Percentiles rank a stretch among this genome's conserved stretches.
These are phyloP conservation scores for Tetrahymena borealis DNA, from an alignment of 73 alveolate species.

Conservation along the genomic window DNA sequence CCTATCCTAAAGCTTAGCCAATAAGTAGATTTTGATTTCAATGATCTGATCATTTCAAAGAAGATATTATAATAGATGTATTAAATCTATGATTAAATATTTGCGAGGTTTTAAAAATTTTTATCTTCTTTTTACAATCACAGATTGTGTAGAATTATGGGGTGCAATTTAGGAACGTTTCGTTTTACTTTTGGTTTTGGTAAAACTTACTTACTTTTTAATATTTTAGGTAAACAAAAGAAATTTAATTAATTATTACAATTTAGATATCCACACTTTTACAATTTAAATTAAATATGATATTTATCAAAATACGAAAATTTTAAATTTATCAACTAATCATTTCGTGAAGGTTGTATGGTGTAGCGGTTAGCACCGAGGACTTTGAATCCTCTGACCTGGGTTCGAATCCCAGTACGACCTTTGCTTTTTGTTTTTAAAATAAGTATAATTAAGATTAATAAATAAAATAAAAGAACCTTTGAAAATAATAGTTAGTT, in stretches of 20 bases:
- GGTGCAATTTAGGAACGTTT: neutral
- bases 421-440: neutral
- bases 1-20: neutral
- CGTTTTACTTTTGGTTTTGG: neutral
- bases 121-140: neutral
- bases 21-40: neutral
- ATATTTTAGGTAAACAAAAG: neutral
- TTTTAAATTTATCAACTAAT: neutral
- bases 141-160: neutral
- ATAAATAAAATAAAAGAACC: no score
- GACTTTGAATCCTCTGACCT: constrained; percentile 4
- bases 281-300: no score
- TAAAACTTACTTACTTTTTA: neutral
- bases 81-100: neutral
- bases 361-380: constrained; percentile 7
- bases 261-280: no score
- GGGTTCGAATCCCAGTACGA: constrained; percentile 6
- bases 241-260: neutral
- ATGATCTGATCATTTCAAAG: neutral
- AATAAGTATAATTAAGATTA: neutral
- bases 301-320: neutral
- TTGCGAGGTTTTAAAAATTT: neutral
- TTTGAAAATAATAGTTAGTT: no score
- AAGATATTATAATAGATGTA: neutral
- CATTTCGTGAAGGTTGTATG: neutral